Percentiles rank a stretch among this genome's conserved stretches.
Evolutionary conservation across 2,329 filamentous ascomycete genomes (phyloP).

Genomic region (Sclerotinia borealis): DNA sequence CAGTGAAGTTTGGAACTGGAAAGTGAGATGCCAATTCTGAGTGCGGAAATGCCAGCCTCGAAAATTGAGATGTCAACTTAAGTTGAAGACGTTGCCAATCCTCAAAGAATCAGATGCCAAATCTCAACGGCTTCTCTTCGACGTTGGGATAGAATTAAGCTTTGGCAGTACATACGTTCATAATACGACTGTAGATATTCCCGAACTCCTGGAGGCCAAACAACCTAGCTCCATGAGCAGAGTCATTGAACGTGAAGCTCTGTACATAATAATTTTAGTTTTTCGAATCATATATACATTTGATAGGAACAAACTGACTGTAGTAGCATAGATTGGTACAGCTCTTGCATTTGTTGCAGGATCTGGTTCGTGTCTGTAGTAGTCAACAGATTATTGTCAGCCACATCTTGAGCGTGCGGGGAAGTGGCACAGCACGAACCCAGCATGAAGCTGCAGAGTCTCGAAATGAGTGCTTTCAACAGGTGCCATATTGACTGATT

Average conservation of each 20-base stretch:
- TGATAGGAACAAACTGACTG: conserved; percentile 37
- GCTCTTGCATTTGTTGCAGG: conserved; percentile 78
- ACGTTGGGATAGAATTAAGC: background rate
- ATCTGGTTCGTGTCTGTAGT: conserved; percentile 70
- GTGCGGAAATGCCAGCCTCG: background rate
- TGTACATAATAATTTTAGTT: conserved; percentile 33
- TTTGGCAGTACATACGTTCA: conserved; percentile 59
- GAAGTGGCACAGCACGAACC: conserved; percentile 43
- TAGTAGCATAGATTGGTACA: conserved; percentile 92
- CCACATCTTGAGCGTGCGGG: conserved; percentile 14
- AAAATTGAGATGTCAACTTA: conserved; percentile 4
- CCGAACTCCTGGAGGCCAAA: conserved; percentile 93
- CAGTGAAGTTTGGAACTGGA: background rate
- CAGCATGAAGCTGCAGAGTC: conserved; percentile 80
- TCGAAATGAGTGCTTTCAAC: conserved; percentile 59
- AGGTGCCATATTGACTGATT: conserved; percentile 10
- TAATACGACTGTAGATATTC: conserved; percentile 96
- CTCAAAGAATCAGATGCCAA: conserved; percentile 2
- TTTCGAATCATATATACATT: background rate
- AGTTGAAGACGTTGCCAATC: conserved; percentile 6
- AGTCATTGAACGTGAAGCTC: conserved; percentile 94
- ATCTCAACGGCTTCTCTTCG: background rate
- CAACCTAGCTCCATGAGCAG: conserved; percentile 86
- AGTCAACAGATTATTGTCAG: conserved; percentile 11
- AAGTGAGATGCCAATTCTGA: conserved; percentile 2